Base-by-base conservation (phyloP, 2,329 filamentous ascomycete species). In the Alternaria sp. region DNA sequence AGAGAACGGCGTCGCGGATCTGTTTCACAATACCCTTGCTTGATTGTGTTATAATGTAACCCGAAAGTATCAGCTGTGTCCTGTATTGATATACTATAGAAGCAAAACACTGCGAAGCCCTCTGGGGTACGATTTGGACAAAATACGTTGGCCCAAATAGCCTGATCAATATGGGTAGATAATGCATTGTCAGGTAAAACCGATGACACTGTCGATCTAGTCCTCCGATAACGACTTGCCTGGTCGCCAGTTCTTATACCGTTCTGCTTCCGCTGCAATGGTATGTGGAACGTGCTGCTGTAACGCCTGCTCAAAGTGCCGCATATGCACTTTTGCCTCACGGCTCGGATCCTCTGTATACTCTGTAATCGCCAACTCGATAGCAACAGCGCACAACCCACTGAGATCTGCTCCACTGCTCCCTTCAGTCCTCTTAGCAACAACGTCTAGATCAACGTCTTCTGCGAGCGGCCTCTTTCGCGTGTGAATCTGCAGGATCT, bases 361-460 rank as follows among this genome's bases (percentile, higher is more conserved):
- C 28, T 78, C 73, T 8, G 69, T 64, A 39, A 79, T 74, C 11
- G 75, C 75, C 55, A 75, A 57, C 30, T 78, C 73, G 43, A 80
- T 78, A 2, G 79, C 81, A 3, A 76, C 68, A 18, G 75, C 68
- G 66, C 81, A 83, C 5, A 91, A 84, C 20, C 81, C 84, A 41
- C 88, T 86, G 61, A 97, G 87, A 79, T 97, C 94, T 0, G 94
- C 93, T 3, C 94, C 94, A 2, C 93, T 95, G 76, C 91, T 92
- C 0, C 93, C 93, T 7, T 93, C 89, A 0, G 91, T 91, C 47
- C 81, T 77, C 16, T 75, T 72, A 5, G 91, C 91, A 30, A 96
- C 80, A 49, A 83, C 81, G 1, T 84, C 79, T 8, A 92, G 77
- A 71, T 93, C 87, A 14, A 96, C 86, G 55, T 92, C 89, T 0